phyloP scores from a whole-genome alignment of 2,329 filamentous ascomycete genomes.

The Pyrenophora graminea region DNA sequence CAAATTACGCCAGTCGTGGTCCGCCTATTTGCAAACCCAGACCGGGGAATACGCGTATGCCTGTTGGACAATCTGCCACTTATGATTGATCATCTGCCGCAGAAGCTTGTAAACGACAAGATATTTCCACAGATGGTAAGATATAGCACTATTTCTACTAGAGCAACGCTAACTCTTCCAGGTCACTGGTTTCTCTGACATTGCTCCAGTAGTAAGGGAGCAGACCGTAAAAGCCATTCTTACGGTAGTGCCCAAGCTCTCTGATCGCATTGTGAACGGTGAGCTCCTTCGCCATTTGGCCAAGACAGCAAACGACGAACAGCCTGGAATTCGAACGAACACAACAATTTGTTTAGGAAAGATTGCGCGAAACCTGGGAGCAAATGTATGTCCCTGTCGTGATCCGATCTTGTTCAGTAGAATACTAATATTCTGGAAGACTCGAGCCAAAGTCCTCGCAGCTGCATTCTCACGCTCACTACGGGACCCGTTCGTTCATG shows the following conservation, averaged over 20 bases:
- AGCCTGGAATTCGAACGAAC: slow-evolving; percentile 95
- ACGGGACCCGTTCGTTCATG: slow-evolving; percentile 92
- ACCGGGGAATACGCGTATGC: slow-evolving; percentile 88
- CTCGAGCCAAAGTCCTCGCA: slow-evolving; percentile 85
- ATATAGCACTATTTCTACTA: no score
- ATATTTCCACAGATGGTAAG: slow-evolving; percentile 90
- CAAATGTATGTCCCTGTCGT: slow-evolving; percentile 49
- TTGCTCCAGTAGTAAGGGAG: slow-evolving; percentile 88
- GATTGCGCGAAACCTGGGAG: slow-evolving; percentile 85
- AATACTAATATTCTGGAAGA: slow-evolving; percentile 51
- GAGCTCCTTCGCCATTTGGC: slow-evolving; percentile 88
- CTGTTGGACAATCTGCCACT: slow-evolving; percentile 83
- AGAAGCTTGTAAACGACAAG: slow-evolving; percentile 91
- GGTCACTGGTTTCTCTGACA: slow-evolving; percentile 92
- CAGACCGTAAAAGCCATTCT: slow-evolving; percentile 95
- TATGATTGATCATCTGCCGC: slow-evolving; percentile 89
- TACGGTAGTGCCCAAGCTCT: slow-evolving; percentile 83
- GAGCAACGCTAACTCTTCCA: slow-evolving; percentile 46
- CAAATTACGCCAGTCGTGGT: slow-evolving; percentile 85
- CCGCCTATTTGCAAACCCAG: slow-evolving; percentile 85
- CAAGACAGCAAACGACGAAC: slow-evolving; percentile 96
- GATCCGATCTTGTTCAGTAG: neutral
- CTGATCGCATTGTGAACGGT: slow-evolving; percentile 89
- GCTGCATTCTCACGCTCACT: slow-evolving; percentile 90
- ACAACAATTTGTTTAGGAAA: slow-evolving; percentile 97